phyloP scores from a whole-genome alignment of 106 monocot genomes.

The Dendrobium chrysotoxum region DNA sequence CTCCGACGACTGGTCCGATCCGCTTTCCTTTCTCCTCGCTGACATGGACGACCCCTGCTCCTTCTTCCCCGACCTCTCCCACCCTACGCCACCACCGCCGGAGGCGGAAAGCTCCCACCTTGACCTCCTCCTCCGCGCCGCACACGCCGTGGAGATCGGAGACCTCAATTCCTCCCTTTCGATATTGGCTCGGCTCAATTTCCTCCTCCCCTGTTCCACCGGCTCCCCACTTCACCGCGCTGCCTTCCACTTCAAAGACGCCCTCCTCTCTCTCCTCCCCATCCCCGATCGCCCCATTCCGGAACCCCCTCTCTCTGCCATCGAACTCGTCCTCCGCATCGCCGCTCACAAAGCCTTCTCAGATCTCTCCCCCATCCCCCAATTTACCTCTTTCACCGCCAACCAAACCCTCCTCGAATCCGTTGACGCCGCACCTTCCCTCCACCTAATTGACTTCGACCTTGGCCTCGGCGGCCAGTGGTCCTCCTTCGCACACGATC shows the following conservation, averaged over 20 bases:
- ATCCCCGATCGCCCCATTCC: constrained; percentile 5
- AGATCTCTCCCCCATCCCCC: constrained; percentile 65
- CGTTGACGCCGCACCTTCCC: constrained; percentile 18
- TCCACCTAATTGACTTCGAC: constrained; percentile 91
- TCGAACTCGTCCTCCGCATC: constrained; percentile 56
- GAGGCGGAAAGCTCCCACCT: constrained; percentile 22
- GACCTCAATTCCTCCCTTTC: constrained; percentile 32
- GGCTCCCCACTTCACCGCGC: constrained; percentile 50
- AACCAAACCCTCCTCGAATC: constrained; percentile 73
- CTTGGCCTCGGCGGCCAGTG: constrained; percentile 90
- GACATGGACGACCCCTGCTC: constrained; percentile 9
- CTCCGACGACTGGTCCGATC: constrained; percentile 32
- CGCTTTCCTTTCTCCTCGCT: constrained; percentile 29
- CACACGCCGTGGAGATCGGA: constrained; percentile 35
- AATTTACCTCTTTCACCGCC: constrained; percentile 79
- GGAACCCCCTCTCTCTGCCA: constrained; percentile 25
- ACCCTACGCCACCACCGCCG: not conserved
- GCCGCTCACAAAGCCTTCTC: constrained; percentile 59
- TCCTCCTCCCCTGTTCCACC: constrained; percentile 21
- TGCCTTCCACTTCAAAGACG: constrained; percentile 65
- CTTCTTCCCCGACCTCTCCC: constrained; percentile 3
- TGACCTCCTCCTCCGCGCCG: constrained; percentile 45
- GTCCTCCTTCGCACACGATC: constrained; percentile 86
- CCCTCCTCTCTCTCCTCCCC: constrained; percentile 52
- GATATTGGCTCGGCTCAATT: constrained; percentile 80